Evolutionary conservation across 257 asterid species (phyloP).

Genomic region (Striga asiatica): DNA sequence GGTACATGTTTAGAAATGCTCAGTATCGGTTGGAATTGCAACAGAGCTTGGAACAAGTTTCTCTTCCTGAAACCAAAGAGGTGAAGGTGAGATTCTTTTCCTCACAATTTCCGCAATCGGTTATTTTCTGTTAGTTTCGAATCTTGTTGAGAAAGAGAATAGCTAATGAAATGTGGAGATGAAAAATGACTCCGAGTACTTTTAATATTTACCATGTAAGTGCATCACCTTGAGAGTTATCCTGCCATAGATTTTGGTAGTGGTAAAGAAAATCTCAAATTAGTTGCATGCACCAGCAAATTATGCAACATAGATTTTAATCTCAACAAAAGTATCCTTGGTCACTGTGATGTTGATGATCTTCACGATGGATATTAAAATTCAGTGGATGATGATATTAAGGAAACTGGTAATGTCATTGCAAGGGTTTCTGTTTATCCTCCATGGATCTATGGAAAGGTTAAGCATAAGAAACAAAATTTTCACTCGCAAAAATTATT

Average conservation of each 20-base stretch:
- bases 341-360: too few species aligned
- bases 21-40: slow-evolving; percentile 87
- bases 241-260: slow-evolving; percentile 2
- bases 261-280: neutral
- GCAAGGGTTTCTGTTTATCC: too few species aligned
- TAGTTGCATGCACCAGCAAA: neutral
- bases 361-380: too few species aligned
- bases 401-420: neutral
- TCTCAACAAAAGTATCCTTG: neutral
- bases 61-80: slow-evolving; percentile 85
- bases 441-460: neutral
- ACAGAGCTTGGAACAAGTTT: slow-evolving; percentile 88
- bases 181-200: neutral
- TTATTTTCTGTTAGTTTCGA: neutral
- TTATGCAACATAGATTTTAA: slow-evolving; percentile 6
- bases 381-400: slow-evolving; percentile 1
- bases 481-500: too few species aligned
- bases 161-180: neutral
- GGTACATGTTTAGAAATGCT: slow-evolving; percentile 93
- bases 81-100: slow-evolving; percentile 30
- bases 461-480: too few species aligned
- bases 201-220: neutral
- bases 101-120: slow-evolving; percentile 6
- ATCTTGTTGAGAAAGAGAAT: neutral
- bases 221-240: neutral